Evolutionary conservation across 2,329 filamentous ascomycete genomes (phyloP), one percentile per base, ranked within the genome.

Genomic region (Remersonia thermophila): DNA sequence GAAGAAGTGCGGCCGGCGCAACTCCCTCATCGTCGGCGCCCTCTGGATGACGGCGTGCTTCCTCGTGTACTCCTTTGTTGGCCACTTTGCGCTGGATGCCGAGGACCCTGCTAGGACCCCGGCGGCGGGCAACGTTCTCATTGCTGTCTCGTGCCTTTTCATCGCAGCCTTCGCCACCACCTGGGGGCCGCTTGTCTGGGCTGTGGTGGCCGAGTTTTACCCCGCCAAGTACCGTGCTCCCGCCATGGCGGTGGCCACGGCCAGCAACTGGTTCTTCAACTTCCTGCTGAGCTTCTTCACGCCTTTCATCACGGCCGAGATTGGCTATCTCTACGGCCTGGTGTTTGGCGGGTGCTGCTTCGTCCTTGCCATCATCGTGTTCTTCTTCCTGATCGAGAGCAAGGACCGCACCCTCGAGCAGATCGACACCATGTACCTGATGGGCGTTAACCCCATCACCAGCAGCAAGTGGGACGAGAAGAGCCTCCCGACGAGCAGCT

Each of bases 281-380:
- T 86, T 86, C 58, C 65, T 83, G 45, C 69, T 77, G 41, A 73
- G 73, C 0, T 87, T 87, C 63, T 84, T 85, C 62, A 85, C 83
- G 0, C 79, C 82, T 0, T 86, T 85, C 57, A 86, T 87, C 52
- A 81, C 77, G 0, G 61, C 65, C 0, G 70, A 71, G 3, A 86
- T 86, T 37, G 71, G 80, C 46, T 86, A 80, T 56, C 67, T 67
- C 1, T 83, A 83, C 49, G 82, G 82, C 2, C 83, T 84, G 44
- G 74, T 87, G 20, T 86, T 86, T 55, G 81, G 80, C 0, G 77
- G 66, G 0, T 84, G 79, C 51, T 80, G 82, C 47, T 60, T 83
- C 13, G 62, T 71, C 0, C 80, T 71, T 0, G 71, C 73, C 0
- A 44, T 75, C 0, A 56, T 85, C 10, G 78, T 86, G 20, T 87